Evolutionary conservation across 192 early-diverging fungal species (phyloP).

Genomic region (Backusella circina): DNA sequence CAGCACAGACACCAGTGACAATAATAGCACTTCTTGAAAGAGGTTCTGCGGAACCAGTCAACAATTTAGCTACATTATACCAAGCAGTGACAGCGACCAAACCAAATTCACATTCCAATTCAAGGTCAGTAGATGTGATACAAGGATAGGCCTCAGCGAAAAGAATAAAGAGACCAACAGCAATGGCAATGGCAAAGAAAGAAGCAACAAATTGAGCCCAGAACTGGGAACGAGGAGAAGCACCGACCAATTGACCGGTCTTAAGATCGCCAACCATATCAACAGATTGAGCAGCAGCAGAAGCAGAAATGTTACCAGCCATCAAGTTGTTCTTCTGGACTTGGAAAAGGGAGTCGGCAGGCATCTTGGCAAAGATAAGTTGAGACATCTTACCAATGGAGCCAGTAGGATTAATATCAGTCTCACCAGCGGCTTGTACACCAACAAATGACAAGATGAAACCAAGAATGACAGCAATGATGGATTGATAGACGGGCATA

Average conservation of each 20-base stretch:
- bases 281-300: slow-evolving; percentile 53
- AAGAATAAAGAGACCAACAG: slow-evolving; percentile 54
- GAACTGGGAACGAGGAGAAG: slow-evolving; percentile 62
- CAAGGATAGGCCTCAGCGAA: slow-evolving; percentile 66
- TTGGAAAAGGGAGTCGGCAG: slow-evolving; percentile 27
- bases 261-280: slow-evolving; percentile 76
- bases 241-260: slow-evolving; percentile 61
- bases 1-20: slow-evolving; percentile 40
- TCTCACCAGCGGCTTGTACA: slow-evolving; percentile 58
- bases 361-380: slow-evolving; percentile 59
- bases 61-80: slow-evolving; percentile 39
- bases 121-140: slow-evolving; percentile 28
- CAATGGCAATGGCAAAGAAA: slow-evolving; percentile 53
- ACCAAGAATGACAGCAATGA: slow-evolving; percentile 58
- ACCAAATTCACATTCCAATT: slow-evolving; percentile 31
- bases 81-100: slow-evolving; percentile 32
- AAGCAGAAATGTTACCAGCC: slow-evolving; percentile 57
- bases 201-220: slow-evolving; percentile 60
- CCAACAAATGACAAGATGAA: slow-evolving; percentile 67
- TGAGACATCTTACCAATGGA: slow-evolving; percentile 64
- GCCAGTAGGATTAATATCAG: slow-evolving; percentile 65
- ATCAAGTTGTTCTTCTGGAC: slow-evolving; percentile 56
- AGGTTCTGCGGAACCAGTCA: slow-evolving; percentile 35
- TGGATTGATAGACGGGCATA: slow-evolving; percentile 53
- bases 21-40: slow-evolving; percentile 37